A percentile compares a stretch with the other conserved stretches of the same genome.
phyloP scores from a whole-genome alignment of 2,329 filamentous ascomycete species.

The Rhexocercosporidium sp. region DNA sequence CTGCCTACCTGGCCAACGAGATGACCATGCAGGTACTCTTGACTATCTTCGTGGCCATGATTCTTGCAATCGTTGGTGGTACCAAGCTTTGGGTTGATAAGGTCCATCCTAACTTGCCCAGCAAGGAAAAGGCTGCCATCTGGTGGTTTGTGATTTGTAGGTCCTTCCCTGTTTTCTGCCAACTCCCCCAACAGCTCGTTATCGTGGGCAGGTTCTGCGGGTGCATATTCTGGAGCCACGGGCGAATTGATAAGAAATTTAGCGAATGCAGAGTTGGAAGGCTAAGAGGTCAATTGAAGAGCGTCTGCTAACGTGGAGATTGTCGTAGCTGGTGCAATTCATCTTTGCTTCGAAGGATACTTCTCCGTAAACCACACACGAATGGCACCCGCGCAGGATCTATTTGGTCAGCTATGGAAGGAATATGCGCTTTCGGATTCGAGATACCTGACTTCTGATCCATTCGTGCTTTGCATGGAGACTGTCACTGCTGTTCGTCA shows the following conservation, averaged over 20 bases:
- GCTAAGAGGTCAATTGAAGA: conserved; percentile 46
- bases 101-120: conserved; percentile 57
- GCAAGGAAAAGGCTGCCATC: conserved; percentile 61
- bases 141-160: conserved; percentile 80
- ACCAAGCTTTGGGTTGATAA: conserved; percentile 60
- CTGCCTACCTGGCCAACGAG: conserved; percentile 70
- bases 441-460: conserved; percentile 57
- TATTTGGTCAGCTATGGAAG: conserved; percentile 62
- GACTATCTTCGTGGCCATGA: conserved; percentile 61
- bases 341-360: conserved; percentile 48
- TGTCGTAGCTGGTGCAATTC: conserved; percentile 39
- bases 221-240: neutral
- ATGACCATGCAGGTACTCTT: conserved; percentile 64
- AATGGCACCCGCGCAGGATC: conserved; percentile 48
- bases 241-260: neutral
- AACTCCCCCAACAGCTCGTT: neutral
- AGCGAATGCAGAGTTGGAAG: neutral
- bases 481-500: conserved; percentile 51
- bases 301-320: conserved; percentile 30
- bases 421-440: conserved; percentile 63
- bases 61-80: conserved; percentile 59
- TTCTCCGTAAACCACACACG: conserved; percentile 51
- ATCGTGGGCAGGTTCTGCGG: neutral
- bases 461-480: conserved; percentile 63
- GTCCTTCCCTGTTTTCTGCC: conserved; percentile 48